phyloP scores from a whole-genome alignment of 345 rosid genomes.

The Stellera chamaejasme region DNA sequence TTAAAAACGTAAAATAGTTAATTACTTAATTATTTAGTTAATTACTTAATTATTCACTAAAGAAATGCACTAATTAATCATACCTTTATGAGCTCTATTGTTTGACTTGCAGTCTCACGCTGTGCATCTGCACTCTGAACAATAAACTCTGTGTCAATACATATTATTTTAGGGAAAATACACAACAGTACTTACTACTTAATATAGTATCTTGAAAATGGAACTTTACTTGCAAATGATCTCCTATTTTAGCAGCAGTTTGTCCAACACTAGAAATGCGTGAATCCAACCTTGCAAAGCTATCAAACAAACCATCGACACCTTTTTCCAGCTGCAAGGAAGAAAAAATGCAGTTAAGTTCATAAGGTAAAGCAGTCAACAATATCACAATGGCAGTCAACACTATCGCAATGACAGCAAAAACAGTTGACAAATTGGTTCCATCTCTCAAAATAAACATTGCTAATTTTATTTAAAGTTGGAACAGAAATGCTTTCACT shows the following conservation, averaged over 20 bases:
- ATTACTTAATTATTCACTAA: slow-evolving; percentile 2
- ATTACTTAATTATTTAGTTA: too few relatives aligned
- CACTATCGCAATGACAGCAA: too few relatives aligned
- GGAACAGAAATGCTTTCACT: not conserved
- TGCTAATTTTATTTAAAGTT: too few relatives aligned
- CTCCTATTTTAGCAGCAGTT: slow-evolving; percentile 99
- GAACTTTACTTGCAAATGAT: slow-evolving; percentile 78
- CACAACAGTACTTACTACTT: not conserved
- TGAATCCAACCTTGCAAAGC: slow-evolving; percentile 87
- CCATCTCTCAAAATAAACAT: not conserved
- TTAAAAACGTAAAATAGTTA: slow-evolving; percentile 8
- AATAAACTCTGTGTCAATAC: slow-evolving; percentile 14
- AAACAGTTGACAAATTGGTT: not conserved
- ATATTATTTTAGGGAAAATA: slow-evolving; percentile 5
- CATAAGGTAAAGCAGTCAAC: too few relatives aligned
- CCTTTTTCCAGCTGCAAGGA: slow-evolving; percentile 74
- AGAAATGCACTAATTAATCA: slow-evolving; percentile 12
- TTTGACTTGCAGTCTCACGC: slow-evolving; percentile 96
- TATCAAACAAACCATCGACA: slow-evolving; percentile 84
- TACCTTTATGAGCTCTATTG: slow-evolving; percentile 97
- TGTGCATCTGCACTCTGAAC: slow-evolving; percentile 98
- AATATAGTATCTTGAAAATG: not conserved
- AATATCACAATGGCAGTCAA: too few relatives aligned
- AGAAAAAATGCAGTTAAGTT: not conserved
- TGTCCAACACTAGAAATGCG: slow-evolving; percentile 98